A percentile compares a stretch with the other conserved stretches of the same genome.
Conservation (phyloP, 2,329 filamentous ascomycete genomes). For the Sporothrix pallida region DNA sequence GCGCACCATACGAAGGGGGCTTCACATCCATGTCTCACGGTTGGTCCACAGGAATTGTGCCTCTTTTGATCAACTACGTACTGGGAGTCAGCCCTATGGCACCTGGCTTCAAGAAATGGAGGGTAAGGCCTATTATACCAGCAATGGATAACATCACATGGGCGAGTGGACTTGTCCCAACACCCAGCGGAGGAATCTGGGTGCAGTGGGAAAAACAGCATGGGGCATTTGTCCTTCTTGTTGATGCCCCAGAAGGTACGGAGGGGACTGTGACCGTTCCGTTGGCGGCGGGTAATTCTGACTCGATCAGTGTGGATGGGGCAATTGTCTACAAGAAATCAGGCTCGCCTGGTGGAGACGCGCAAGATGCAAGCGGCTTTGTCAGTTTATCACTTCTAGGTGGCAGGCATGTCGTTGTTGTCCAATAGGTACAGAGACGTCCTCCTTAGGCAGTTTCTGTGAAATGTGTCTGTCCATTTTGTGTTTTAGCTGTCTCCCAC, state of each 20-base stretch:
- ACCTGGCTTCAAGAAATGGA: slow-evolving; percentile 53
- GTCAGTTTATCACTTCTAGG: slow-evolving; percentile 34
- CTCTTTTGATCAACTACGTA: slow-evolving; percentile 53
- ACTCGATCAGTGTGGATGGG: slow-evolving; percentile 38
- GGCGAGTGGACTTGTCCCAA: slow-evolving; percentile 53
- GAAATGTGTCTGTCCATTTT: background rate
- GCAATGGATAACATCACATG: slow-evolving; percentile 47
- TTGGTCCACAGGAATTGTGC: slow-evolving; percentile 58
- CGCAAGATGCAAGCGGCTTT: slow-evolving; percentile 38
- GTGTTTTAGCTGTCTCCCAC: background rate
- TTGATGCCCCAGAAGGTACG: slow-evolving; percentile 44
- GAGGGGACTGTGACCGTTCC: slow-evolving; percentile 42
- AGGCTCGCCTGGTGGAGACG: slow-evolving; percentile 36
- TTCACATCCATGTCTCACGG: slow-evolving; percentile 59
- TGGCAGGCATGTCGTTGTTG: slow-evolving; percentile 27
- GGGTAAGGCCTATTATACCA: slow-evolving; percentile 47
- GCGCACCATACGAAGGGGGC: slow-evolving; percentile 51
- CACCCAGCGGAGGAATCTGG: slow-evolving; percentile 48
- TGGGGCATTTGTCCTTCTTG: slow-evolving; percentile 41
- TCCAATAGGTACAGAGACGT: background rate
- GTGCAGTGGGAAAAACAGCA: slow-evolving; percentile 48
- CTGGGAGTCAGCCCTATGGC: slow-evolving; percentile 53
- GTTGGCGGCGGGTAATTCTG: slow-evolving; percentile 26
- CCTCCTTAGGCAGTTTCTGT: background rate
- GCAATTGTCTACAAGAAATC: slow-evolving; percentile 43